Conservation (phyloP, 768 basidiomycete genomes). For the Kwoniella bestiolae region DNA sequence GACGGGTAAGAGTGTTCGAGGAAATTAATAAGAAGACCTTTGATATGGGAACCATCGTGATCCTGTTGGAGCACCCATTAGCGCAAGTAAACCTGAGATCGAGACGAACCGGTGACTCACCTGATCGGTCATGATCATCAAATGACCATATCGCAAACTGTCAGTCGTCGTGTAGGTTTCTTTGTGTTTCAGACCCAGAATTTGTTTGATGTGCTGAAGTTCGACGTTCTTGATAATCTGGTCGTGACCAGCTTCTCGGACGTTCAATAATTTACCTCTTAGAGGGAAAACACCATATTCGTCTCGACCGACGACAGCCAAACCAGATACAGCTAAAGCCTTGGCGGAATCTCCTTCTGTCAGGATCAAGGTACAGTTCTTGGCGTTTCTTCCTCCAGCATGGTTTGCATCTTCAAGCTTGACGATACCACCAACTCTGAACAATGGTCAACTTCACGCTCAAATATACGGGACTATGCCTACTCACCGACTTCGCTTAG, state of each 20-base stretch:
- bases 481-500: slow-evolving; percentile 78
- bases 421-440: slow-evolving; percentile 82
- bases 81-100: neutral
- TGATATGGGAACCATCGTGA: slow-evolving; percentile 99
- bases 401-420: slow-evolving; percentile 98
- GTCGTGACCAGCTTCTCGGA: slow-evolving; percentile 93
- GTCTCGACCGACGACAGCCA: slow-evolving; percentile 92
- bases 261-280: slow-evolving; percentile 94
- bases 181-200: slow-evolving; percentile 92
- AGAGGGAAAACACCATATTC: slow-evolving; percentile 97
- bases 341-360: slow-evolving; percentile 99
- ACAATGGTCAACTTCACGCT: slow-evolving; percentile 1
- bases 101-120: slow-evolving; percentile 60
- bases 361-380: slow-evolving; percentile 88
- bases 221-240: slow-evolving; percentile 99
- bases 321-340: slow-evolving; percentile 89
- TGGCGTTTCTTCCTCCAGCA: slow-evolving; percentile 80
- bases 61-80: slow-evolving; percentile 64
- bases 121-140: slow-evolving; percentile 99
- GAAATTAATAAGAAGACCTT: slow-evolving; percentile 98
- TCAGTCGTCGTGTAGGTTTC: slow-evolving; percentile 75
- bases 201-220: slow-evolving; percentile 96
- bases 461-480: too few relatives aligned
- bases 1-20: slow-evolving; percentile 97
- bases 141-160: slow-evolving; percentile 82